Evolutionary conservation across 148 eudicot genomes (phyloP), one percentile per base, ranked within the genome.

Genomic region (Agrostemma githago): DNA sequence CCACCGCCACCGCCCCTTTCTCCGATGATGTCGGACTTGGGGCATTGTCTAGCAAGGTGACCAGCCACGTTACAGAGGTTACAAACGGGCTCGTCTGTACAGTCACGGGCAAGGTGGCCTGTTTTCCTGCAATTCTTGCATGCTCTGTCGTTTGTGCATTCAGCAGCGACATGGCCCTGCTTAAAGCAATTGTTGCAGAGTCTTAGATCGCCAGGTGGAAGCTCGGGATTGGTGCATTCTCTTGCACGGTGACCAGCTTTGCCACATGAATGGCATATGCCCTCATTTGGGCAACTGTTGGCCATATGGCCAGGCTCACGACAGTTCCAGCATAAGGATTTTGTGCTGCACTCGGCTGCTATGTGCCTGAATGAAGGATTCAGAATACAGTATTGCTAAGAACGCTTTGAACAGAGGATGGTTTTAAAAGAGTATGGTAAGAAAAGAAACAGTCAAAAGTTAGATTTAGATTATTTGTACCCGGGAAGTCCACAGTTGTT

Each of bases 241-340:
- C 91, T 81, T 65, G 98, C 96, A 68, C 86, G 90, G 83, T 94
- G 98, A 16, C 98, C 98, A 41, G 91, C 83, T 82, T 94, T 94
- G n/a, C 98, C 98, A 82, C 98, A 94, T 39, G 91, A 85, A 77
- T 94, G 98, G 83, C 98, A 93, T 84, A 93, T 91, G 70, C 97
- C 97, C 74, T 93, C 98, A 60, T 93, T 93, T 43, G 91, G 91
- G 70, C 98, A 93, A 77, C 76, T 84, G 60, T 83, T 89, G 38
- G 97, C 97, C 93, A 88, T 89, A 81, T 93, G 97, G 19, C 96
- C 97, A 38, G 98, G 93, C 72, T 91, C 93, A 67, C 97, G 83
- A 75, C 97, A 94, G 79, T 94, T 94, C 97, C 96, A 94, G 76
- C 98, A 94, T n/a, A 91, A 81, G 40, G 97, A 85, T 77, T 93